Conservation (phyloP, 106 monocot genomes). For the Vanilla planifolia region DNA sequence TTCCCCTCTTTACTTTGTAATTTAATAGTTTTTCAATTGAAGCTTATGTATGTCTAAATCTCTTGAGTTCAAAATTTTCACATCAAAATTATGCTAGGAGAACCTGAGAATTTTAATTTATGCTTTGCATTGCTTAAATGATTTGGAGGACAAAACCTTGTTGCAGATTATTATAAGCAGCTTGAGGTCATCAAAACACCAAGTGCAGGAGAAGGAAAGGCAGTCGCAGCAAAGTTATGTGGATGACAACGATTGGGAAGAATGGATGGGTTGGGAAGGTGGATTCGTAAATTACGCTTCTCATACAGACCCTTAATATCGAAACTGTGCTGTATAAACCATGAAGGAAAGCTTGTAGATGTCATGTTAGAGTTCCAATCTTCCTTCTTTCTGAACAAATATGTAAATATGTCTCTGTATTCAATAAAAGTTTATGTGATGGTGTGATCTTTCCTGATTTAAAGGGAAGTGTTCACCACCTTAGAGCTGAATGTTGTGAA, state of each 20-base stretch:
- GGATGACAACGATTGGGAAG: conserved; percentile 55
- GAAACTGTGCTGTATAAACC: too few species aligned
- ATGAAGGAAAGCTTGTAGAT: too few species aligned
- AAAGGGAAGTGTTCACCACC: too few species aligned
- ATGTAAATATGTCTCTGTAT: too few species aligned
- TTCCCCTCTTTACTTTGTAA: neutral
- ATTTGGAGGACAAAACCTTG: neutral
- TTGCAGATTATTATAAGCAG: conserved; percentile 66
- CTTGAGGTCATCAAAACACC: conserved; percentile 33
- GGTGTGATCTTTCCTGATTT: too few species aligned
- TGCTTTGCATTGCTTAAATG: neutral
- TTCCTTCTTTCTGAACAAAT: too few species aligned
- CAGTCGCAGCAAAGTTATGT: conserved; percentile 14
- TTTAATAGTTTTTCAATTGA: neutral
- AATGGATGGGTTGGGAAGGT: conserved; percentile 97
- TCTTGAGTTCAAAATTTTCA: neutral
- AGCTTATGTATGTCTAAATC: neutral
- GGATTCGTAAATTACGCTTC: too few species aligned
- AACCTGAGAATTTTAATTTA: neutral
- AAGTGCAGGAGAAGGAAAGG: conserved; percentile 21
- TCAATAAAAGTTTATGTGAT: too few species aligned
- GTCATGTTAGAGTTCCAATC: too few species aligned
- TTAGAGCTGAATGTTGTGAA: too few species aligned
- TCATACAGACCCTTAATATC: too few species aligned
- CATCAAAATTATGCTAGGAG: neutral